A percentile compares a stretch with the other conserved stretches of the same genome.
These are phyloP conservation scores for Triangularia verruculosa DNA, from an alignment of 2,329 filamentous ascomycete species.

Conservation along the genomic window DNA sequence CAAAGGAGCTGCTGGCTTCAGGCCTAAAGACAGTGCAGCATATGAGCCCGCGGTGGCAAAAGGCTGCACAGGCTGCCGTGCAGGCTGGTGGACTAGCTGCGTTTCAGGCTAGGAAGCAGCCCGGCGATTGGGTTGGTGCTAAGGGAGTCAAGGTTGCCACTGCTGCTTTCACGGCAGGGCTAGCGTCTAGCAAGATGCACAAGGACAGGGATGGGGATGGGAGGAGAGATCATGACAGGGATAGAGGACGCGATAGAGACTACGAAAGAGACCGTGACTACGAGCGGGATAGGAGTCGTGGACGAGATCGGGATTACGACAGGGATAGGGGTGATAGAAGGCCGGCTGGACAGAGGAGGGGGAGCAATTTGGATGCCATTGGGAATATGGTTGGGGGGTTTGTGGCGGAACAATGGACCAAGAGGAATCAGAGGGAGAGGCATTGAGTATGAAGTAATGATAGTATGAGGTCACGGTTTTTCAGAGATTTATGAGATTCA, in stretches of 20 bases:
- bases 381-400: constrained; percentile 2
- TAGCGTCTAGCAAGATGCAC: background rate
- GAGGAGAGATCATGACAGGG: background rate
- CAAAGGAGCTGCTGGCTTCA: constrained; percentile 3
- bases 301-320: background rate
- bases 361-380: background rate
- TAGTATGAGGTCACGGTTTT: too few relatives aligned
- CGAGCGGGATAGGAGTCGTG: background rate
- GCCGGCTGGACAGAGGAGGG: background rate
- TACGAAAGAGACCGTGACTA: background rate
- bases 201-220: background rate
- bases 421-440: background rate
- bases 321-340: background rate
- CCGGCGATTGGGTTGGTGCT: constrained; percentile 25
- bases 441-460: background rate
- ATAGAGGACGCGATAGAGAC: background rate
- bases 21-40: background rate
- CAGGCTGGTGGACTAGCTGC: constrained; percentile 27
- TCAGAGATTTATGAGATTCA: too few relatives aligned
- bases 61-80: constrained; percentile 28
- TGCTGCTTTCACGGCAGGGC: constrained; percentile 24
- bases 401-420: background rate
- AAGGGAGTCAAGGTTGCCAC: constrained; percentile 27
- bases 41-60: constrained; percentile 25
- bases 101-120: constrained; percentile 22